These are phyloP conservation scores for Kodamaea jinghongensis DNA, from an alignment of 805 yeast genomes.

Conservation along the genomic window DNA sequence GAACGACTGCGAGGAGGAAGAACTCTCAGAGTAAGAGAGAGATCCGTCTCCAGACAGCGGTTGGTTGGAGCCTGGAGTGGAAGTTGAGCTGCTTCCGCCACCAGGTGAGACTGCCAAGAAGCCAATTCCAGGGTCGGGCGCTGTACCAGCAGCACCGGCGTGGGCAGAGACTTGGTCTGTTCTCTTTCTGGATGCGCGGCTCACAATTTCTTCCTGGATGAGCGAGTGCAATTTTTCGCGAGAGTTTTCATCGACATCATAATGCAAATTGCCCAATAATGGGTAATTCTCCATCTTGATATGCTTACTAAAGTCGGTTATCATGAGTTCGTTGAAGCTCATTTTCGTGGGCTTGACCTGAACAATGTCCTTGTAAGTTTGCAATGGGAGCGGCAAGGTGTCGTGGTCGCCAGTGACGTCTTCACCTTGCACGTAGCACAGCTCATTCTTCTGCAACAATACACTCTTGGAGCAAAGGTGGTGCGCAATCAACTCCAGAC, in stretches of 20 bases:
- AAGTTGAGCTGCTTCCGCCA: constrained; percentile 4
- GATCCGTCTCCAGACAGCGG: not conserved
- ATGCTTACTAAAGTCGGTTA: constrained; percentile 13
- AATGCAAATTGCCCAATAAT: constrained; percentile 12
- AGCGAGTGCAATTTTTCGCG: constrained; percentile 2
- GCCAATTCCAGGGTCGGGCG: not conserved
- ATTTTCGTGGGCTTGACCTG: constrained; percentile 16
- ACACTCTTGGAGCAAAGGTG: constrained; percentile 20
- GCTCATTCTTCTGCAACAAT: constrained; percentile 13
- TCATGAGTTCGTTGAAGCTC: constrained; percentile 17
- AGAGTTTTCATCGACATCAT: constrained; percentile 4
- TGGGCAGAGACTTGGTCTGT: constrained; percentile 9
- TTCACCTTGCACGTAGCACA: constrained; percentile 13
- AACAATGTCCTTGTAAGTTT: constrained; percentile 14
- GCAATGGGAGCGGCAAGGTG: not conserved
- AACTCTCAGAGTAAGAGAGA: constrained; percentile 3
- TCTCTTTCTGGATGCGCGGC: constrained; percentile 5
- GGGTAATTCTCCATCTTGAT: constrained; percentile 20
- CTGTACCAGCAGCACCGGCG: constrained; percentile 4
- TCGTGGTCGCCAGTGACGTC: constrained; percentile 10
- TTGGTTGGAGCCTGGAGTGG: constrained; percentile 13
- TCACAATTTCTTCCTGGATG: constrained; percentile 11
- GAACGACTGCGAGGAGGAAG: not conserved
- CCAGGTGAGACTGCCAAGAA: constrained; percentile 1
- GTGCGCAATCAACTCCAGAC: constrained; percentile 26